phyloP scores from a whole-genome alignment of 2,329 filamentous ascomycete species.

The Chaetomiaceae sp. region DNA sequence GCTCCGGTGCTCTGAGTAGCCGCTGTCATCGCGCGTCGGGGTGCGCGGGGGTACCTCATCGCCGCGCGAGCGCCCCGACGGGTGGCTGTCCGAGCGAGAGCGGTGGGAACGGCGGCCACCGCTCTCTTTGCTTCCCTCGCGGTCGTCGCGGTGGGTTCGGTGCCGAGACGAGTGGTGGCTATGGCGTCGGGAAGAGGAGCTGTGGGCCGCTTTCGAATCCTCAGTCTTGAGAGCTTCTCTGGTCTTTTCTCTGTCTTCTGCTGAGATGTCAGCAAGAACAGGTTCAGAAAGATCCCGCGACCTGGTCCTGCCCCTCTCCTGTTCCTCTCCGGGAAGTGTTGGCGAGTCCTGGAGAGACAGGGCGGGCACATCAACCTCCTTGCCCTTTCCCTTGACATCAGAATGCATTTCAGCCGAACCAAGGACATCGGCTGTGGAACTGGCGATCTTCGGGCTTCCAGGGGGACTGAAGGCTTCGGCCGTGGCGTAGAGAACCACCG shows the following conservation, averaged over 20 bases:
- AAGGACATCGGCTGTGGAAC: conserved; percentile 26
- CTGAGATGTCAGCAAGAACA: conserved; percentile 51
- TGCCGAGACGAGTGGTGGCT: conserved; percentile 36
- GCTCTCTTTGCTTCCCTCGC: conserved; percentile 27
- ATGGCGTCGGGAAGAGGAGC: conserved; percentile 33
- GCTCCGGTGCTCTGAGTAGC: conserved; percentile 38
- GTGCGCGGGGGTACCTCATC: conserved; percentile 32
- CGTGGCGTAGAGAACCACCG: conserved; percentile 48
- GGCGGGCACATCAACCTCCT: conserved; percentile 21
- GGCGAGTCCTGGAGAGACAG: conserved; percentile 21
- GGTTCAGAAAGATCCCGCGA: conserved; percentile 36
- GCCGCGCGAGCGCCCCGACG: conserved; percentile 28
- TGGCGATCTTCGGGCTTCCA: conserved; percentile 30
- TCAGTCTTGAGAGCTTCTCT: conserved; percentile 33
- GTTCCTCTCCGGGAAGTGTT: conserved; percentile 21
- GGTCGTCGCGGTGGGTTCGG: conserved; percentile 32
- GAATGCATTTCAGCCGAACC: conserved; percentile 26
- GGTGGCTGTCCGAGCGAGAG: conserved; percentile 34
- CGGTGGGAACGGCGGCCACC: conserved; percentile 25
- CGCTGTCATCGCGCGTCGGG: conserved; percentile 42
- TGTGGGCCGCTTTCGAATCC: conserved; percentile 28
- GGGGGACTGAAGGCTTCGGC: conserved; percentile 42
- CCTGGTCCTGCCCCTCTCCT: conserved; percentile 26
- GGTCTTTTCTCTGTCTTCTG: conserved; percentile 42
- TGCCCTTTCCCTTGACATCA: conserved; percentile 25